phyloP scores from a whole-genome alignment of 2,329 filamentous ascomycete genomes.

The Sporothrix sp. region DNA sequence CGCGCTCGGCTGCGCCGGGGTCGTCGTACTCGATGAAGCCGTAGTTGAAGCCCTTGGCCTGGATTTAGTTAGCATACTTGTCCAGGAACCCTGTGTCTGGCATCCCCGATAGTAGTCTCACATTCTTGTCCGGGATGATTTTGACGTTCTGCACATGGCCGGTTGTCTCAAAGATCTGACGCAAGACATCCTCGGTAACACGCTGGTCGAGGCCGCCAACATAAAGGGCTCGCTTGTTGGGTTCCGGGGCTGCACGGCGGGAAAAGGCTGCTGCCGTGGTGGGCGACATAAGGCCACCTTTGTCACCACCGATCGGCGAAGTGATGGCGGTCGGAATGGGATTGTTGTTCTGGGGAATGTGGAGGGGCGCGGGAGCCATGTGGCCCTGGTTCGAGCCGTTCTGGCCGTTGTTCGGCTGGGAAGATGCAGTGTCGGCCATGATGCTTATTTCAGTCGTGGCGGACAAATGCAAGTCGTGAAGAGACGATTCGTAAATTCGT shows the following conservation, averaged over 20 bases:
- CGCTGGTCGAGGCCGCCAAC: conserved; percentile 90
- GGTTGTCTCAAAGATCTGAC: conserved; percentile 97
- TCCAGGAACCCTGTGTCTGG: too few relatives aligned
- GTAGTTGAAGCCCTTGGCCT: conserved; percentile 97
- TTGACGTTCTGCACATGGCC: conserved; percentile 98
- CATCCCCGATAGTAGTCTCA: conserved; percentile 42
- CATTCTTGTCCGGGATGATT: conserved; percentile 99
- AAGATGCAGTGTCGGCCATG: conserved; percentile 73
- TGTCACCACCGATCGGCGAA: conserved; percentile 67
- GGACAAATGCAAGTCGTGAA: neutral
- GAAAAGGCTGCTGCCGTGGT: conserved; percentile 71
- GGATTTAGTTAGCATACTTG: conserved; percentile 14
- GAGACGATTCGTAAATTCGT: conserved; percentile 8
- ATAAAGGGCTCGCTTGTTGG: conserved; percentile 95
- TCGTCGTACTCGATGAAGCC: conserved; percentile 99
- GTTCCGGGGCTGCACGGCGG: conserved; percentile 87
- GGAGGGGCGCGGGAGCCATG: conserved; percentile 83
- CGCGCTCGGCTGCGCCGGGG: conserved; percentile 87
- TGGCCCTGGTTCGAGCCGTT: conserved; percentile 59
- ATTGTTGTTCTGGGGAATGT: conserved; percentile 94
- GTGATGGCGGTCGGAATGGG: conserved; percentile 88
- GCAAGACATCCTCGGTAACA: conserved; percentile 90
- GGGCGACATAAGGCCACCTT: conserved; percentile 67
- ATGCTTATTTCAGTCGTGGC: conserved; percentile 23
- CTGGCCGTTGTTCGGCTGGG: conserved; percentile 58